These are phyloP conservation scores for Helotiales sp. DNA, from an alignment of 2,329 filamentous ascomycete species.

Conservation along the genomic window DNA sequence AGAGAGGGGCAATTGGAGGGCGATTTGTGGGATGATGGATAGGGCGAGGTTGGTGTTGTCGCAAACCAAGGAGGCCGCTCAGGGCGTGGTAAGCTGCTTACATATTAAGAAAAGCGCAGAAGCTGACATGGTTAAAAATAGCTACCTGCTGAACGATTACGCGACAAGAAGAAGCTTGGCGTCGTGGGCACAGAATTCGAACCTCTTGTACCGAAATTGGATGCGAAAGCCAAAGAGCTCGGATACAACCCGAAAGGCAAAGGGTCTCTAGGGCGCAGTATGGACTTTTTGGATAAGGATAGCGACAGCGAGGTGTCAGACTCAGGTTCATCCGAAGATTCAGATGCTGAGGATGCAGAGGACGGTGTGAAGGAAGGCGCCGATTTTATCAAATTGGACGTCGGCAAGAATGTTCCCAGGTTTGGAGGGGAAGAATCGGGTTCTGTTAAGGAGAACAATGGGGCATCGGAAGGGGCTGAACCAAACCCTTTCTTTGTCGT, in stretches of 20 bases:
- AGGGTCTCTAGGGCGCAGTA: slow-evolving; percentile 9
- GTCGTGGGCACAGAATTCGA: slow-evolving; percentile 22
- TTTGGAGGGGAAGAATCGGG: not conserved
- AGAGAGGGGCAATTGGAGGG: slow-evolving; percentile 28
- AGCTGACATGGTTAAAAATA: slow-evolving; percentile 7
- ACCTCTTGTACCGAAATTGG: slow-evolving; percentile 18
- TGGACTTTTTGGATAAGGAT: slow-evolving; percentile 10
- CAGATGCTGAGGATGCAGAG: slow-evolving; percentile 3
- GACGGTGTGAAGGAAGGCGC: slow-evolving; percentile 4
- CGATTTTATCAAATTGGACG: slow-evolving; percentile 11
- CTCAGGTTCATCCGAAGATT: slow-evolving; percentile 7
- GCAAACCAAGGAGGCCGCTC: slow-evolving; percentile 19
- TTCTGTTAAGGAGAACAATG: not conserved
- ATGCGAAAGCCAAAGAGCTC: slow-evolving; percentile 16
- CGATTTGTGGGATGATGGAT: slow-evolving; percentile 29
- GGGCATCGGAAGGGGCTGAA: slow-evolving; percentile 6
- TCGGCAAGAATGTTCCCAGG: slow-evolving; percentile 7
- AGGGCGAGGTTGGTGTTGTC: slow-evolving; percentile 20
- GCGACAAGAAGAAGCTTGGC: slow-evolving; percentile 26
- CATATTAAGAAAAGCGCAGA: not conserved
- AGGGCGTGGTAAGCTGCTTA: slow-evolving; percentile 26
- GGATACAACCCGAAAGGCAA: slow-evolving; percentile 14
- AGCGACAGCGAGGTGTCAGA: slow-evolving; percentile 22
- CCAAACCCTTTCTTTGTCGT: slow-evolving; percentile 29
- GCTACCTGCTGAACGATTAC: slow-evolving; percentile 17